phyloP scores from a whole-genome alignment of 2,329 filamentous ascomycete species.

The Didymosphaeria variabile region DNA sequence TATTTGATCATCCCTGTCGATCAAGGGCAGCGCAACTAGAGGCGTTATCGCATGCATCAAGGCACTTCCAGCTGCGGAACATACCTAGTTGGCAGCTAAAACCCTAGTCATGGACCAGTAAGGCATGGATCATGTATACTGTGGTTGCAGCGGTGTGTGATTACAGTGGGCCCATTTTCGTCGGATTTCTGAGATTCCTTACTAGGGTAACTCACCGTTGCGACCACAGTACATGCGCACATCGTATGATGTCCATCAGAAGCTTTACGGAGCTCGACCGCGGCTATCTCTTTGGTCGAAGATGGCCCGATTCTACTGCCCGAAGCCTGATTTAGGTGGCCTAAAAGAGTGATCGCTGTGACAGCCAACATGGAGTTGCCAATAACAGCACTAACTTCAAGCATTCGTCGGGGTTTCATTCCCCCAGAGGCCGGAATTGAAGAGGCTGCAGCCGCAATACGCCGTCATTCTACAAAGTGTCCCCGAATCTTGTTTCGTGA shows the following conservation, averaged over 20 bases:
- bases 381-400: neutral
- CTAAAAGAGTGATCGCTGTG: neutral
- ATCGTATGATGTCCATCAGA: constrained; percentile 2
- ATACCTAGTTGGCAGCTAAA: neutral
- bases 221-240: too few relatives aligned
- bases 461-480: neutral
- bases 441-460: neutral
- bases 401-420: neutral
- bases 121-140: neutral
- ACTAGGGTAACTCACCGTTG: too few relatives aligned
- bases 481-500: constrained; percentile 5
- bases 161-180: too few relatives aligned
- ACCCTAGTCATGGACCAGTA: neutral
- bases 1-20: neutral
- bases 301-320: neutral
- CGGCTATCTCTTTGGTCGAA: neutral
- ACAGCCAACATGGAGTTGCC: neutral
- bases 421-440: neutral
- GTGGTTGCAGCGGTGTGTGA: too few relatives aligned
- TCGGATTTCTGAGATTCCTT: too few relatives aligned
- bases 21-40: neutral
- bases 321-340: neutral
- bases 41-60: neutral
- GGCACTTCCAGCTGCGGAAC: neutral
- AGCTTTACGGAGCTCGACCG: neutral